Evolutionary conservation across 1,284 basidiomycete species (phyloP).

Genomic region (Xerocomus minutiporus): DNA sequence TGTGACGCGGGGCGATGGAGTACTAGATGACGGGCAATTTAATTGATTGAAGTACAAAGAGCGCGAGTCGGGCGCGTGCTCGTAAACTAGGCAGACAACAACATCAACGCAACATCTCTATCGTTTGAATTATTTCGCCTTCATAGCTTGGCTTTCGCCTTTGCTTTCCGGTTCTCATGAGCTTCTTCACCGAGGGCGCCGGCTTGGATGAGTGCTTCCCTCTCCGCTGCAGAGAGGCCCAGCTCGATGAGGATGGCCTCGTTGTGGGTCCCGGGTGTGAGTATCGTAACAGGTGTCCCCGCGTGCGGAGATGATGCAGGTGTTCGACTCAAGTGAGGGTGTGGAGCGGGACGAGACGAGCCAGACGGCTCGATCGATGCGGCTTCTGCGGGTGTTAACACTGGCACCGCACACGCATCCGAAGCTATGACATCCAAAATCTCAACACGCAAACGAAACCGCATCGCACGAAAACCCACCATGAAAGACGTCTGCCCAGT

Average conservation of each 20-base stretch:
- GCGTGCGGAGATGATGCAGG: slow-evolving; percentile 15
- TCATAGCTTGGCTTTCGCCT: slow-evolving; percentile 20
- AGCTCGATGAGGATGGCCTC: slow-evolving; percentile 47
- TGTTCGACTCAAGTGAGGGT: slow-evolving; percentile 44
- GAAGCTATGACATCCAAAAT: slow-evolving; percentile 41
- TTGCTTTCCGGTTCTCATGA: slow-evolving; percentile 12
- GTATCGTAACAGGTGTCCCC: slow-evolving; percentile 7
- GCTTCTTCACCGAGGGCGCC: slow-evolving; percentile 34
- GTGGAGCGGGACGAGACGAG: slow-evolving; percentile 42
- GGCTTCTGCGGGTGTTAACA: slow-evolving; percentile 64
- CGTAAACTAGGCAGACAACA: not conserved
- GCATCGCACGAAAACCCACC: slow-evolving; percentile 38
- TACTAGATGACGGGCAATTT: too few species aligned
- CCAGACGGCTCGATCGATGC: slow-evolving; percentile 36
- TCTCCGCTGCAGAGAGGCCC: slow-evolving; percentile 39
- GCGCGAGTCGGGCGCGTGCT: not conserved
- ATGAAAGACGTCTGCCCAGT: slow-evolving; percentile 67
- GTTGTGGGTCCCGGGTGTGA: slow-evolving; percentile 53
- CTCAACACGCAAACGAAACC: not conserved
- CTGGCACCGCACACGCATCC: slow-evolving; percentile 74
- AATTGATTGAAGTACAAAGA: not conserved
- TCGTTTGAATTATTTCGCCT: not conserved
- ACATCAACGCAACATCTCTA: not conserved
- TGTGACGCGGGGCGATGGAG: too few species aligned
- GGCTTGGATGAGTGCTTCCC: slow-evolving; percentile 35